phyloP scores from a whole-genome alignment of 1,284 basidiomycete species.

The Takashimella koratensis region DNA sequence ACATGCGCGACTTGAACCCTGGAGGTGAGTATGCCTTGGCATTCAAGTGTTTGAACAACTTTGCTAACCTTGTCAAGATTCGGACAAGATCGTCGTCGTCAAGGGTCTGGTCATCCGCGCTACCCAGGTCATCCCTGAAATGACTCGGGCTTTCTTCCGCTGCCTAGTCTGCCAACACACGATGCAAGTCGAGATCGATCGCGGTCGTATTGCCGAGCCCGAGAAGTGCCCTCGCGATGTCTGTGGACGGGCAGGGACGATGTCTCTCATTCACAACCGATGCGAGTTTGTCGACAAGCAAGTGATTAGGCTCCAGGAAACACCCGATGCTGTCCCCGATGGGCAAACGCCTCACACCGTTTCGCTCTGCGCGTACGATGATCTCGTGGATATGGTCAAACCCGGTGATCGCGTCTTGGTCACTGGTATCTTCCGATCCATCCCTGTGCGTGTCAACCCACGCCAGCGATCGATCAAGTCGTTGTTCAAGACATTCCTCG shows the following conservation, averaged over 20 bases:
- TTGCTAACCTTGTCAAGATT: conserved; percentile 59
- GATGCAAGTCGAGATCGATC: conserved; percentile 89
- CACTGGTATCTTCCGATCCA: conserved; percentile 90
- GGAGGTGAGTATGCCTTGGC: conserved; percentile 58
- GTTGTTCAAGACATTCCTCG: conserved; percentile 92
- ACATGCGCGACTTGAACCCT: conserved; percentile 89
- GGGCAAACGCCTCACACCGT: conserved; percentile 98
- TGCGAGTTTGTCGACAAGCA: conserved; percentile 95
- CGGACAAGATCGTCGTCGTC: conserved; percentile 91
- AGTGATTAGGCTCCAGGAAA: conserved; percentile 92
- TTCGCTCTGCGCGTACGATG: conserved; percentile 92
- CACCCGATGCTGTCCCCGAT: conserved; percentile 94
- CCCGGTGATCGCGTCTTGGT: conserved; percentile 90
- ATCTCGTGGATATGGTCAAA: conserved; percentile 90
- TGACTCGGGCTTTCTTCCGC: conserved; percentile 96
- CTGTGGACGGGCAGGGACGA: conserved; percentile 79
- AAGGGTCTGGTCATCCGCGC: conserved; percentile 97
- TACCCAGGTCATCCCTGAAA: conserved; percentile 96
- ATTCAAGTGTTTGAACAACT: background rate
- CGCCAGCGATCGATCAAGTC: conserved; percentile 88
- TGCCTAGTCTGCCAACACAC: conserved; percentile 95
- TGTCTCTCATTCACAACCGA: conserved; percentile 94
- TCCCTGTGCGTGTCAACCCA: conserved; percentile 90
- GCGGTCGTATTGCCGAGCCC: conserved; percentile 93
- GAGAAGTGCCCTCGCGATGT: conserved; percentile 86